Evolutionary conservation across 768 basidiomycete species (phyloP).

Genomic region (Pisolithus albus): DNA sequence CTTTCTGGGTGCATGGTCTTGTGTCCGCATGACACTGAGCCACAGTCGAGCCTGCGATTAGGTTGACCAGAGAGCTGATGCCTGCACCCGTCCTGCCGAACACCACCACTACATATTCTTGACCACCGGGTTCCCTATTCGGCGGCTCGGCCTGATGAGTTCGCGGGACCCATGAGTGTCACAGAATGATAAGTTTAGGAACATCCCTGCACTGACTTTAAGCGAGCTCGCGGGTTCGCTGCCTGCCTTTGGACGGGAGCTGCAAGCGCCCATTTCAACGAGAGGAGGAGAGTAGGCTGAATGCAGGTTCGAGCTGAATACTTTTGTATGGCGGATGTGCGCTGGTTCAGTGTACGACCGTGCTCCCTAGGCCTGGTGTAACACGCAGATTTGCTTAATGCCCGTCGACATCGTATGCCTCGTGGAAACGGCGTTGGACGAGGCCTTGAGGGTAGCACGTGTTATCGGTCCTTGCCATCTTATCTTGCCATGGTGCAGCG

Average conservation of each 20-base stretch:
- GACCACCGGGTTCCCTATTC: neutral
- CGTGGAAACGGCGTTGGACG: neutral
- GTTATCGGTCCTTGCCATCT: neutral
- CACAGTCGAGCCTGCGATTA: constrained; percentile 18
- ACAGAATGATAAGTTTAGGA: neutral
- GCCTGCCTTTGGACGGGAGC: neutral
- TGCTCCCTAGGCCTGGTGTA: neutral
- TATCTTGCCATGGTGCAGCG: neutral
- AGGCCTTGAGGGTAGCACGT: neutral
- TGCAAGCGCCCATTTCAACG: neutral
- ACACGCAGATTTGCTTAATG: neutral
- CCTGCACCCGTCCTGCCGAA: constrained; percentile 22
- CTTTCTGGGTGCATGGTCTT: constrained; percentile 13
- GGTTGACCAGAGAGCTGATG: constrained; percentile 25
- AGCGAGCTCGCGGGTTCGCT: neutral
- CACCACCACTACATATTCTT: constrained; percentile 12
- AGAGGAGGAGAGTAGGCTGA: neutral
- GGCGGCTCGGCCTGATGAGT: too few species aligned
- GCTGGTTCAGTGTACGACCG: neutral
- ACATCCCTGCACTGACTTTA: neutral
- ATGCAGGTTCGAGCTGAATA: neutral
- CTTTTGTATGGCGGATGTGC: neutral
- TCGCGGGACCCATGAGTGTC: too few species aligned
- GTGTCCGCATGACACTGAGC: constrained; percentile 16
- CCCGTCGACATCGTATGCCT: neutral